phyloP scores from a whole-genome alignment of 768 basidiomycete species.

The Ramaria rubella region DNA sequence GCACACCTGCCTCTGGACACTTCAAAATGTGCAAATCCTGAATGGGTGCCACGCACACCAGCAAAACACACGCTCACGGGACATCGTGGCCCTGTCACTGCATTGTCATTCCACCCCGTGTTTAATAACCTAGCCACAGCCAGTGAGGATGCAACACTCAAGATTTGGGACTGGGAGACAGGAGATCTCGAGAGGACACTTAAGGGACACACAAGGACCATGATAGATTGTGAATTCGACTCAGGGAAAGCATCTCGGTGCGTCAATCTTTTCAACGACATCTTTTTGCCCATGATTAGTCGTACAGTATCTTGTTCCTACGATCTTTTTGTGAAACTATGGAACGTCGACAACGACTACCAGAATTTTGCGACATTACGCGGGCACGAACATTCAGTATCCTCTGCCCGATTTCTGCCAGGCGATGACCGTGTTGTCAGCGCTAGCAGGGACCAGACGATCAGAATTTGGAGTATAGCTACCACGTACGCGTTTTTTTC shows the following conservation, averaged over 20 bases:
- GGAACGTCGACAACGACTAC: constrained; percentile 87
- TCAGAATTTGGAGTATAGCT: constrained; percentile 80
- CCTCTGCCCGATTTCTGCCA: constrained; percentile 78
- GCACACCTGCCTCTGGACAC: constrained; percentile 27
- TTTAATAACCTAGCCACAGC: constrained; percentile 80
- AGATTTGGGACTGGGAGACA: constrained; percentile 96
- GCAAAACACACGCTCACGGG: constrained; percentile 71
- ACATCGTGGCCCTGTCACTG: constrained; percentile 70
- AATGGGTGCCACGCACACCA: constrained; percentile 86
- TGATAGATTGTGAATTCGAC: constrained; percentile 85
- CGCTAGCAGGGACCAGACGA: constrained; percentile 81
- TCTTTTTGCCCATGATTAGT: not conserved
- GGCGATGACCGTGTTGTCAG: constrained; percentile 80
- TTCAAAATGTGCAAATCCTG: constrained; percentile 34
- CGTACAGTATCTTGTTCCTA: constrained; percentile 67
- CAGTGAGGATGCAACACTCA: constrained; percentile 83
- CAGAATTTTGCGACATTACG: constrained; percentile 82
- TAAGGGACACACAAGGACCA: constrained; percentile 87
- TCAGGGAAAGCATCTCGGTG: constrained; percentile 78
- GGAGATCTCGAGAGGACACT: constrained; percentile 89
- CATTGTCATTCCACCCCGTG: constrained; percentile 80
- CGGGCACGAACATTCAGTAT: constrained; percentile 90
- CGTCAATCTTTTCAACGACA: constrained; percentile 12
- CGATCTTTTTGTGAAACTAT: constrained; percentile 87
- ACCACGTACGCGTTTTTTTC: constrained; percentile 54